Conservation (phyloP, 768 basidiomycete species). For the Holtermannia corniformis region DNA sequence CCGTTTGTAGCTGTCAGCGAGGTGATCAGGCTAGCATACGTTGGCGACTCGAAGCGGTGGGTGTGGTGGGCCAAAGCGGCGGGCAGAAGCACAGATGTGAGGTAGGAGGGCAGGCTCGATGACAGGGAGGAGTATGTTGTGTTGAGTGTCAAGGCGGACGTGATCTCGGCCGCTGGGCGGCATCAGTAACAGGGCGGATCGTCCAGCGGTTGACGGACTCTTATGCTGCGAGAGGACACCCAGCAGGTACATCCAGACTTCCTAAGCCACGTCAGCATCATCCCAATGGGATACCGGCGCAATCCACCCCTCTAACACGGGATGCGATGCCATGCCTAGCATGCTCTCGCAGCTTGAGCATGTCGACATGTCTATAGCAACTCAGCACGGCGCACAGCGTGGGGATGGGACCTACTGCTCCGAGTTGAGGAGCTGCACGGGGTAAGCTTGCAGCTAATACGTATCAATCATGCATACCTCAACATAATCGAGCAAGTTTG, state of each 20-base stretch:
- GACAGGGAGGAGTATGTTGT: constrained; percentile 19
- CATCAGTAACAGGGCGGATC: too few species aligned
- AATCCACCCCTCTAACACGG: constrained; percentile 26
- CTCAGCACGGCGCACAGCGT: neutral
- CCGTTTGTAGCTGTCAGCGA: constrained; percentile 23
- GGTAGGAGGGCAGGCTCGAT: constrained; percentile 12
- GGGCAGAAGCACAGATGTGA: constrained; percentile 19
- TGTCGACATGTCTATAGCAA: constrained; percentile 19
- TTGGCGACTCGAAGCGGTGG: constrained; percentile 28
- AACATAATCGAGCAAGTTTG: constrained; percentile 30
- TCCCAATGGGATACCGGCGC: neutral
- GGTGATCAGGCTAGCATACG: constrained; percentile 32
- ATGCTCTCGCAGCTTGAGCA: constrained; percentile 30
- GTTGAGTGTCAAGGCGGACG: constrained; percentile 20
- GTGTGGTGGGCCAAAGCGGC: constrained; percentile 31
- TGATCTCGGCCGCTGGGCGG: constrained; percentile 16
- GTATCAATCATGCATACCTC: constrained; percentile 17
- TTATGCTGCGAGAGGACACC: constrained; percentile 25
- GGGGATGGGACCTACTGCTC: constrained; percentile 18
- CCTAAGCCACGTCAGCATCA: constrained; percentile 14
- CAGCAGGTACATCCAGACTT: constrained; percentile 38
- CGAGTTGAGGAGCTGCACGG: constrained; percentile 25
- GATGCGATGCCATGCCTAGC: constrained; percentile 31
- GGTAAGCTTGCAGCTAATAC: neutral
- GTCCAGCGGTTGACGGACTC: constrained; percentile 1